Evolutionary conservation across 2,329 filamentous ascomycete species (phyloP), one percentile per base, ranked within the genome.

Genomic region (Fusarium vanettenii): DNA sequence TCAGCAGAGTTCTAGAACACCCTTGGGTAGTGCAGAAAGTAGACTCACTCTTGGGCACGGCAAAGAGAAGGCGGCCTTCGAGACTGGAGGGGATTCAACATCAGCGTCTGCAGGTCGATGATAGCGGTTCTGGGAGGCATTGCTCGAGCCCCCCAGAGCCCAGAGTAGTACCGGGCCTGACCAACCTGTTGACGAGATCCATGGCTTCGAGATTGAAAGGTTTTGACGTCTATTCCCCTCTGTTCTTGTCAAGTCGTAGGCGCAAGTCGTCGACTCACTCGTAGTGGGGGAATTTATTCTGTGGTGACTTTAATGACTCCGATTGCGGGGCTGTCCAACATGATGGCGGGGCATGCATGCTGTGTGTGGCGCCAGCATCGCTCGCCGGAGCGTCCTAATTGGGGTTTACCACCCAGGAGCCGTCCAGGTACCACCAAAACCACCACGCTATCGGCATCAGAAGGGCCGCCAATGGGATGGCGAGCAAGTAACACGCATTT

Each of bases 21-120:
- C 31, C 11, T 57, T 50, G 27, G 31, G 29, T n/a, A 14, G 18
- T 22, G 22, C 3, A 25, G n/a, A 14, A 37, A 18, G 9, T 22
- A 25, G 14, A 91, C 94, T 87, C 87, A 95, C 95, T 99, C 87
- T 99, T 99, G 71, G 97, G 97, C n/a, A 99, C 94, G 72, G 97
- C 97, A 82, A 99, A 98, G 73, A 98, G 90, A 67, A 98, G 90
- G 76, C 97, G 93, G 81, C 96, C 95, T 88, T 97, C 95, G 82
- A 98, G 89, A 87, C 95, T 97, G 65, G 45, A 71, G 59, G 52
- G 39, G 59, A 55, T 70, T 67, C 63, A 43, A 25, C 33, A 69
- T 78, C 71, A 78, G 76, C 57, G 31, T 64, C 61, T 66, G 65
- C 39, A 70, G 39, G 29, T 55, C n/a, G 39, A 59, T 45, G 20